phyloP scores from a whole-genome alignment of 2,329 filamentous ascomycete genomes.

The Penicillium sp. region DNA sequence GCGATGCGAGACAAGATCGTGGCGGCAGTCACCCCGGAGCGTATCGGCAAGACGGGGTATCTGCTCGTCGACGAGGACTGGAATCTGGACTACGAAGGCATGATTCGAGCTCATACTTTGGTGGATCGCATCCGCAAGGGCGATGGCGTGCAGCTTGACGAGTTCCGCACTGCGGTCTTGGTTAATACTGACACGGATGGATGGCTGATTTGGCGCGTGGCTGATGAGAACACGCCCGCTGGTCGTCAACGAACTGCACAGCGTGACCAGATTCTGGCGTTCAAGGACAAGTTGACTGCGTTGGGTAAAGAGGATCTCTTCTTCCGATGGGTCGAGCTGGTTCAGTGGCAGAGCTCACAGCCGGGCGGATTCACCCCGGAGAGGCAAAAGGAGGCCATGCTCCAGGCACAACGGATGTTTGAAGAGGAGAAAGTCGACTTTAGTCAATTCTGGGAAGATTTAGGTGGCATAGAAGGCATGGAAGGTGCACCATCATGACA shows the following conservation, averaged over 20 bases:
- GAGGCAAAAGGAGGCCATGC: constrained; percentile 64
- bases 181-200: constrained; percentile 62
- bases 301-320: constrained; percentile 85
- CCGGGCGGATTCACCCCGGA: constrained; percentile 73
- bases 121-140: constrained; percentile 48
- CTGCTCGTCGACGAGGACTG: constrained; percentile 77
- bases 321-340: constrained; percentile 85
- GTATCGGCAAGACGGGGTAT: constrained; percentile 78
- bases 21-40: constrained; percentile 61
- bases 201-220: constrained; percentile 61
- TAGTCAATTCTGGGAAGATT: constrained; percentile 68
- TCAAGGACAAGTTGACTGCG: constrained; percentile 66
- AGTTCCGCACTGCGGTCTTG: constrained; percentile 65
- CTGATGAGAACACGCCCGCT: constrained; percentile 49
- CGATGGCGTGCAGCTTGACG: constrained; percentile 49
- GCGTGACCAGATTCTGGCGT: constrained; percentile 66
- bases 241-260: constrained; percentile 35
- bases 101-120: constrained; percentile 66
- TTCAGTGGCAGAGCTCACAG: constrained; percentile 76
- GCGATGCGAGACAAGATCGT: constrained; percentile 53
- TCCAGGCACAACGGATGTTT: constrained; percentile 71
- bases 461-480: constrained; percentile 54
- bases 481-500: constrained; percentile 22
- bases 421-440: constrained; percentile 71
- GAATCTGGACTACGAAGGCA: constrained; percentile 78